Conservation (phyloP, 2,329 filamentous ascomycete species). For the Blastomyces gilchristii region DNA sequence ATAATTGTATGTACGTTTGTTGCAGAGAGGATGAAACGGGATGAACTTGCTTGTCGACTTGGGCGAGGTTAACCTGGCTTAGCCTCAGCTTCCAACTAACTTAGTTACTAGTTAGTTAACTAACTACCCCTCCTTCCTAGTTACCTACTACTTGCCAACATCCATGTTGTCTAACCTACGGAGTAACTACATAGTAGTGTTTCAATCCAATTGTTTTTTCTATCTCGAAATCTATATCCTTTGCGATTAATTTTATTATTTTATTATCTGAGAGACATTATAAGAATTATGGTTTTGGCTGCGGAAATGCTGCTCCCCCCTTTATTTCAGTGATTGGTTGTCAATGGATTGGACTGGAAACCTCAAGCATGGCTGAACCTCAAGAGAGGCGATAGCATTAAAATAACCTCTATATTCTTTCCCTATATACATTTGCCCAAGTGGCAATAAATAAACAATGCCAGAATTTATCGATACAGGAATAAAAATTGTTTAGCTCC, state of each 20-base stretch:
- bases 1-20: background rate
- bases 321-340: background rate
- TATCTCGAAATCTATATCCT: background rate
- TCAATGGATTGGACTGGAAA: background rate
- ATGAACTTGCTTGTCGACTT: background rate
- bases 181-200: too few relatives aligned
- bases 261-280: background rate
- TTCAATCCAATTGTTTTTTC: background rate
- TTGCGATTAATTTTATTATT: background rate
- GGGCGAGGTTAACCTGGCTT: too few relatives aligned
- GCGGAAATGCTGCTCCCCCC: background rate
- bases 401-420: background rate
- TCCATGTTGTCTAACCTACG: background rate
- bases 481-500: background rate
- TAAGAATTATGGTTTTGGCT: background rate
- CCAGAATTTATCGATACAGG: constrained; percentile 5
- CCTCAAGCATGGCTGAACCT: background rate
- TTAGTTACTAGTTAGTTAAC: too few relatives aligned
- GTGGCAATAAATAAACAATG: background rate
- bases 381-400: background rate
- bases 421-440: background rate
- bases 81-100: background rate
- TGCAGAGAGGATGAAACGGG: background rate
- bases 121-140: too few relatives aligned
- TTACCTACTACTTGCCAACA: background rate